Conservation (phyloP, 164 flowering plant species). For the Piper betle region DNA sequence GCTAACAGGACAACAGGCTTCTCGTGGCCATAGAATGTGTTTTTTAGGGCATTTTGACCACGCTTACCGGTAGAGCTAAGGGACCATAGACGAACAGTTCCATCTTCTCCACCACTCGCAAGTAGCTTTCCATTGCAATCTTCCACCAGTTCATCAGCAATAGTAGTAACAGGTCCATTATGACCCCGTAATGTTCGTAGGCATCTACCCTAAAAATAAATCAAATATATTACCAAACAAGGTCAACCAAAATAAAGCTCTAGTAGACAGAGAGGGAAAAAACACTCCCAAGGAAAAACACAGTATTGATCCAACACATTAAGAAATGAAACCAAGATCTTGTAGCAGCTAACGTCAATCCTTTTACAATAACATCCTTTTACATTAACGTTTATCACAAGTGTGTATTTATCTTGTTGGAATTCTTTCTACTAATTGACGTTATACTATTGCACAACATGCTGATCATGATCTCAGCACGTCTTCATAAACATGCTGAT, state of each 20-base stretch:
- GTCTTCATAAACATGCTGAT: too few relatives aligned
- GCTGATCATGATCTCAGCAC: too few relatives aligned
- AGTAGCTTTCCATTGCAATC: conserved; percentile 27
- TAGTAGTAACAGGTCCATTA: conserved; percentile 38
- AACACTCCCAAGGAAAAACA: too few relatives aligned
- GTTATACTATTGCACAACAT: too few relatives aligned
- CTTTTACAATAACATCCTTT: too few relatives aligned
- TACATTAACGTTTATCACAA: too few relatives aligned
- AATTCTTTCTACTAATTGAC: too few relatives aligned
- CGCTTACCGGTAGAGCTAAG: conserved; percentile 49
- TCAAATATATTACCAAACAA: not conserved
- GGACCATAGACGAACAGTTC: conserved; percentile 73
- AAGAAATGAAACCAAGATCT: too few relatives aligned
- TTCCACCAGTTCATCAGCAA: conserved; percentile 45
- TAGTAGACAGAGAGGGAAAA: too few relatives aligned
- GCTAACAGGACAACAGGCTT: conserved; percentile 40
- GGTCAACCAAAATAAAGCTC: not conserved
- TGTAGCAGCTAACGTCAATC: too few relatives aligned
- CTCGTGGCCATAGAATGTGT: conserved; percentile 57
- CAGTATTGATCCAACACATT: too few relatives aligned
- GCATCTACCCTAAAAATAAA: conserved; percentile 29
- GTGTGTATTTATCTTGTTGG: too few relatives aligned
- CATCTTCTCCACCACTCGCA: conserved; percentile 71
- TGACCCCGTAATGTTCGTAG: conserved; percentile 42
- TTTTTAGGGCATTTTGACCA: conserved; percentile 45